Conservation (phyloP, 1,284 basidiomycete species). For the Ceratobasidium sp. region DNA sequence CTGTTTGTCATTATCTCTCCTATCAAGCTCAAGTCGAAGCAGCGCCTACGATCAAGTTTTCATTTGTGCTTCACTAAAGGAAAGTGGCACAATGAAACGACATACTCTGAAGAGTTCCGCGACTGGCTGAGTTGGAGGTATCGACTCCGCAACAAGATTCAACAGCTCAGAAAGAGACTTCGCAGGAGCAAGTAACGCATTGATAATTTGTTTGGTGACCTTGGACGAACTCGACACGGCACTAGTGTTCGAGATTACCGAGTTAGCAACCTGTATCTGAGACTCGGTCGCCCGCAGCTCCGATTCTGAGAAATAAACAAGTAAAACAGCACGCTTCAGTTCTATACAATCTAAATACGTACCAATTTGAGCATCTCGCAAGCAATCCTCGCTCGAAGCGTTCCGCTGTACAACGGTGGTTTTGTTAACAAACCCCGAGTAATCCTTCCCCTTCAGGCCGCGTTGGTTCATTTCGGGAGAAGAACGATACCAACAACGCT, state of each 20-base stretch:
- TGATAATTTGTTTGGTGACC: constrained; percentile 37
- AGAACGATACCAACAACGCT: not conserved
- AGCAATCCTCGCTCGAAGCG: not conserved
- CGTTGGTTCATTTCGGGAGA: constrained; percentile 1
- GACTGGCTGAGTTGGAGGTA: constrained; percentile 32
- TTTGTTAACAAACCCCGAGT: constrained; percentile 12
- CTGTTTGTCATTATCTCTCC: constrained; percentile 38
- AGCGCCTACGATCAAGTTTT: constrained; percentile 2
- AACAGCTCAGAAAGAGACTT: constrained; percentile 28
- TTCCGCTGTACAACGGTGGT: not conserved
- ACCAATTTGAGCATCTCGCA: not conserved
- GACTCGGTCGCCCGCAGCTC: not conserved
- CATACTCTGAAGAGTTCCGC: constrained; percentile 35
- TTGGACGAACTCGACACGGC: constrained; percentile 15
- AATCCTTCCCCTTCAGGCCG: constrained; percentile 25
- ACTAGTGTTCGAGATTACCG: constrained; percentile 12
- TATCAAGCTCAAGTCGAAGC: constrained; percentile 35
- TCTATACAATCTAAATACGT: not conserved
- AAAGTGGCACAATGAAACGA: too few relatives aligned
- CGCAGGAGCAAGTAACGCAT: constrained; percentile 24
- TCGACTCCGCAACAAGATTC: not conserved
- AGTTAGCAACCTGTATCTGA: constrained; percentile 26
- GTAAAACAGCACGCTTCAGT: not conserved
- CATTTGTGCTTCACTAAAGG: not conserved
- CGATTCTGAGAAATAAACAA: not conserved